phyloP scores from a whole-genome alignment of 768 basidiomycete genomes.

The Clitopilus passeckerianus region DNA sequence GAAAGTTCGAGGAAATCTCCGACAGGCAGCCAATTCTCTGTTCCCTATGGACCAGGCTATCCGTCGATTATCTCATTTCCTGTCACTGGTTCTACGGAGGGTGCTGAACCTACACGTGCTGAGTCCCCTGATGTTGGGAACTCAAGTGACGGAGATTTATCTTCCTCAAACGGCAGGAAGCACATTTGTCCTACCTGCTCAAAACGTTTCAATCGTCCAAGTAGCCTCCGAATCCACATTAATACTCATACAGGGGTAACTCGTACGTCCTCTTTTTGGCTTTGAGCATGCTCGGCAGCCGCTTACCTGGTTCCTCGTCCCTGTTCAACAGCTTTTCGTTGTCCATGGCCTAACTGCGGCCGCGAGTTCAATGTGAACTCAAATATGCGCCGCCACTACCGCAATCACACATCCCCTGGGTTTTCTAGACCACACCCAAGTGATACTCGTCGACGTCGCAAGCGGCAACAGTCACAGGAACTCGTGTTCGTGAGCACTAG shows the following conservation, averaged over 20 bases:
- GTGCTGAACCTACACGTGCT: background rate
- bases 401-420: slow-evolving; percentile 50
- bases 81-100: slow-evolving; percentile 8
- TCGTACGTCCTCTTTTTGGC: slow-evolving; percentile 36
- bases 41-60: slow-evolving; percentile 7
- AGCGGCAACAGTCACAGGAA: background rate
- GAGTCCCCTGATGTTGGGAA: slow-evolving; percentile 19
- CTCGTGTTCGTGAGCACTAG: background rate
- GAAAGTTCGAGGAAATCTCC: slow-evolving; percentile 1
- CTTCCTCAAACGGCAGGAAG: slow-evolving; percentile 26
- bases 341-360: slow-evolving; percentile 70
- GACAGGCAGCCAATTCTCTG: background rate
- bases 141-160: background rate
- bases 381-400: slow-evolving; percentile 78
- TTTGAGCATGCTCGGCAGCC: background rate
- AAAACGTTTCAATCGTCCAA: slow-evolving; percentile 67
- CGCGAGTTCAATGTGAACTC: slow-evolving; percentile 81
- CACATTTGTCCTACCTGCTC: slow-evolving; percentile 49
- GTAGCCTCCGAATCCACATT: slow-evolving; percentile 59
- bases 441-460: background rate
- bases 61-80: slow-evolving; percentile 21
- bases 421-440: background rate
- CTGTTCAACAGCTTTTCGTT: slow-evolving; percentile 53
- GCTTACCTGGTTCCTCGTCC: background rate
- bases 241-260: slow-evolving; percentile 69